phyloP scores from a whole-genome alignment of 148 eudicot species.

The Chenopodium formosanum region DNA sequence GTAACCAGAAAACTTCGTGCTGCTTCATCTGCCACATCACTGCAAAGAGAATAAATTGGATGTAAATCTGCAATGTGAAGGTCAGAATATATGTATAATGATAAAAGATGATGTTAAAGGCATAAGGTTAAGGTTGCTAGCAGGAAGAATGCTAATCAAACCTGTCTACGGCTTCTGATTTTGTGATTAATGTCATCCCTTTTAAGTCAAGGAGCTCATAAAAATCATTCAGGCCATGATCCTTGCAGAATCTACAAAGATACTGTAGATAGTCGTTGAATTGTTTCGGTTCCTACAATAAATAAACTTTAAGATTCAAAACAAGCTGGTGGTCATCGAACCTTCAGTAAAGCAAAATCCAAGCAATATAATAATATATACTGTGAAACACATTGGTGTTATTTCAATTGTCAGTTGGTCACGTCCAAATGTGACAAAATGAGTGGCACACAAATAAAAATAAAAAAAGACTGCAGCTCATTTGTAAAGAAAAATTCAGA shows the following conservation, averaged over 20 bases:
- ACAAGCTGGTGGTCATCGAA: not conserved
- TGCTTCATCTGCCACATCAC: conserved; percentile 61
- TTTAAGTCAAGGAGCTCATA: conserved; percentile 55
- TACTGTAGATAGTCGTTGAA: conserved; percentile 66
- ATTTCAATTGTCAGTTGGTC: not conserved
- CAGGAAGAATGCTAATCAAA: conserved; percentile 24
- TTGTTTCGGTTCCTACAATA: conserved; percentile 69
- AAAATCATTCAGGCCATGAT: conserved; percentile 53
- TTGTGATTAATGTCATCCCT: conserved; percentile 64
- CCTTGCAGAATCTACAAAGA: conserved; percentile 54
- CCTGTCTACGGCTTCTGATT: conserved; percentile 85
- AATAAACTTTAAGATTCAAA: not conserved
- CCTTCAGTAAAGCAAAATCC: not conserved
- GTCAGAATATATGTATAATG: not conserved
- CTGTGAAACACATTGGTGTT: not conserved
- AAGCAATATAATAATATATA: not conserved
- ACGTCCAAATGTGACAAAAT: not conserved
- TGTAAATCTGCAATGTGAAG: not conserved
- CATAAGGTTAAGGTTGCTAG: not conserved
- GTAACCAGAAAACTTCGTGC: conserved; percentile 44
- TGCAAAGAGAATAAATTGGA: conserved; percentile 27
- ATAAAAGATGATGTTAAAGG: not conserved
- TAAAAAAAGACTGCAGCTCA: not conserved
- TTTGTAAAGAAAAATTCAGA: conserved; percentile 7
- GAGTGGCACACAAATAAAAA: not conserved